Evolutionary conservation across 78 protist species (phyloP), one percentile per base, ranked within the genome.

Genomic region (Dictyostelium intermedium): DNA sequence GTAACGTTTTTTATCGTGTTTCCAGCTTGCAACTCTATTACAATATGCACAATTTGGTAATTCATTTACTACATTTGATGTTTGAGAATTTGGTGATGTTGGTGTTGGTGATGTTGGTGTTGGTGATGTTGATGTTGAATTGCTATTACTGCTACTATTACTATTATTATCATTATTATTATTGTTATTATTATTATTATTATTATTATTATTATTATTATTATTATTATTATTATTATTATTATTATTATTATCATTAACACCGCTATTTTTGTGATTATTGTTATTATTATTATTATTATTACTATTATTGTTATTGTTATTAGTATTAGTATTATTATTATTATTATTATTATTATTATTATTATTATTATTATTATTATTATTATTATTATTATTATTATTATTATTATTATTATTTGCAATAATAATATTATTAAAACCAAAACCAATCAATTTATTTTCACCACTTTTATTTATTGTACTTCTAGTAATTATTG

Each of bases 1-100:
- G 82, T 79, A 92, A 32, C 95, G 41, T 84, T 84, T 83, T 87
- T 92, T 92, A 87, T 92, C 95, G 20, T 92, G 95, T 56, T 84
- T 92, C 95, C 95, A 92, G 18, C 84, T 27, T 20, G 78, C 83
- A 23, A 23, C 30, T 6, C 79, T 70, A 56, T 47, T 43, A 30
- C 92, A 85, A 63, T 50, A 53, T 18, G 92, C 83, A 56, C 92
- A 85, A 37, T 32, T 63, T 63, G 73, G 73, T 63, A 63, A 63
- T 25, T 63, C 73, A 25, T 25, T n/a, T 9, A 25, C 32, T 63
- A n/a, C 14, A 27, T 20, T 34, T 2, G 60, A 5, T 69, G 32
- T 27, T 63, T 63, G 27, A 16, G 61, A 50, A 50, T 50, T n/a
- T 25, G 63, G 45, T 77, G 83, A 73, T 10, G 84, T 80, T 80